Evolutionary conservation across 2,329 filamentous ascomycete genomes (phyloP).

Genomic region (Hypoxylon sp.): DNA sequence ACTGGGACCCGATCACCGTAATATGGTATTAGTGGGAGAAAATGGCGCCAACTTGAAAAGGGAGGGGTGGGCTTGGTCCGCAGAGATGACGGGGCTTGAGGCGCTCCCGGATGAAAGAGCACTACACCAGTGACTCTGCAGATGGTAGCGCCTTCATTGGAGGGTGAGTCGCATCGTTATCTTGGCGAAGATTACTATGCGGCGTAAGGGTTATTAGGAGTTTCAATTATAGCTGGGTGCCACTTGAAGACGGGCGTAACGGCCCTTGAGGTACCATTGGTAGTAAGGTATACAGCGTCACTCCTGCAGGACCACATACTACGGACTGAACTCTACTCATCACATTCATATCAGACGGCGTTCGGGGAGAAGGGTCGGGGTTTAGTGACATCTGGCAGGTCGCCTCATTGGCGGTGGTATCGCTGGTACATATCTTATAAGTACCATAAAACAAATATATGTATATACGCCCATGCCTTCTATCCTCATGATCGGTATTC

Average conservation of each 20-base stretch:
- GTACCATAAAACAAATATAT: slow-evolving; percentile 37
- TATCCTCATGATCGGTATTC: slow-evolving; percentile 32
- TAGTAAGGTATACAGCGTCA: slow-evolving; percentile 33
- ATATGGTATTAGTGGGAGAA: slow-evolving; percentile 19
- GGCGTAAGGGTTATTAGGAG: slow-evolving; percentile 32
- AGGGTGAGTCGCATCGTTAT: slow-evolving; percentile 29
- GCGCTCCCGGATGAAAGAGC: slow-evolving; percentile 15
- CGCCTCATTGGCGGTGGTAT: slow-evolving; percentile 26
- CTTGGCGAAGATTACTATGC: slow-evolving; percentile 38
- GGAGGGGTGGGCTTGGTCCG: slow-evolving; percentile 24
- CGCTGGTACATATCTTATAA: slow-evolving; percentile 40
- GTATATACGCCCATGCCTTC: slow-evolving; percentile 17
- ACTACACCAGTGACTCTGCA: slow-evolving; percentile 25
- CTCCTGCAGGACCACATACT: slow-evolving; percentile 22
- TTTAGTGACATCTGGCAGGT: slow-evolving; percentile 22
- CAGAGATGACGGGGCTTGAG: slow-evolving; percentile 18
- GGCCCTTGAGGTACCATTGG: slow-evolving; percentile 24
- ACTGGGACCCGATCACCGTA: slow-evolving; percentile 12
- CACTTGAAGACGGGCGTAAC: slow-evolving; percentile 29
- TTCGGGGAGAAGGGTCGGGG: slow-evolving; percentile 20
- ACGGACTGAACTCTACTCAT: slow-evolving; percentile 26
- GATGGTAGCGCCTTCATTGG: slow-evolving; percentile 33
- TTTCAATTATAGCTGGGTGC: slow-evolving; percentile 38
- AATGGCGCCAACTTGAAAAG: slow-evolving; percentile 24
- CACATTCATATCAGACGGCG: slow-evolving; percentile 30